phyloP scores from a whole-genome alignment of 108 stramenopile species.

The Heterococcus sp. region DNA sequence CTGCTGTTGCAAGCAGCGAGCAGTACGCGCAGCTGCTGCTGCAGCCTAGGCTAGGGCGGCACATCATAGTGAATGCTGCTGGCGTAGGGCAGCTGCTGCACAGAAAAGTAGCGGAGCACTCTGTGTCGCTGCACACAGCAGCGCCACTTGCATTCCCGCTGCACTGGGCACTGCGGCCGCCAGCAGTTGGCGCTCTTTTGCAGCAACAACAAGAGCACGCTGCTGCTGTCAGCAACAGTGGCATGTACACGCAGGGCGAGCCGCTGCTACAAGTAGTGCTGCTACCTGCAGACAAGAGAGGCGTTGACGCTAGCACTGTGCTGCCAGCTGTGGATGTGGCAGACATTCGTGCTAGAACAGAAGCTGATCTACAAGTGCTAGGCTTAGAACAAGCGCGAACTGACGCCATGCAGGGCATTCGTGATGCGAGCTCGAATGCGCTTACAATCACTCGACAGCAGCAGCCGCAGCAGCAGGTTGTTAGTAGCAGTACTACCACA shows the following conservation, averaged over 20 bases:
- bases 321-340: background rate
- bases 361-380: background rate
- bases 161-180: slow-evolving; percentile 25
- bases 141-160: slow-evolving; percentile 32
- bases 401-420: too few relatives aligned
- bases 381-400: background rate
- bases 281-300: background rate
- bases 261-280: background rate
- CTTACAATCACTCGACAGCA: too few relatives aligned
- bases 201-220: background rate
- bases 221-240: background rate
- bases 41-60: slow-evolving; percentile 7
- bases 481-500: background rate
- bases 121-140: slow-evolving; percentile 19
- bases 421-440: too few relatives aligned
- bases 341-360: background rate
- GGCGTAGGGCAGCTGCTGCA: slow-evolving; percentile 14
- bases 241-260: background rate
- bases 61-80: slow-evolving; percentile 12
- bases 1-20: slow-evolving; percentile 8
- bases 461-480: background rate
- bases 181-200: too few relatives aligned
- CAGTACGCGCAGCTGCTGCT: slow-evolving; percentile 30
- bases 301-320: background rate
- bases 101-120: slow-evolving; percentile 24